Evolutionary conservation across 2,329 filamentous ascomycete species (phyloP).

Genomic region (Cytospora mali): DNA sequence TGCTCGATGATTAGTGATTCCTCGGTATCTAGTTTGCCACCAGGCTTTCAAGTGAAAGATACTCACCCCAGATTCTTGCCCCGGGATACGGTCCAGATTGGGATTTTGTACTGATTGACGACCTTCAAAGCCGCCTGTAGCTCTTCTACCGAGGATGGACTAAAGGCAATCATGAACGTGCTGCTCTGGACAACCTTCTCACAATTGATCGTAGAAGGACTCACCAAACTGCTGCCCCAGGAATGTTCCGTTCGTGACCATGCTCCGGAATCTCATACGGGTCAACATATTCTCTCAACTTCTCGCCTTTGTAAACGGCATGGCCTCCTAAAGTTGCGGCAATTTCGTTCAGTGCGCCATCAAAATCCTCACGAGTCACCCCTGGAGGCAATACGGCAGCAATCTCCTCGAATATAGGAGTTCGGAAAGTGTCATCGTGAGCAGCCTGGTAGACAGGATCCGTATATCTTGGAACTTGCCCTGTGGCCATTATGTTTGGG

Average conservation of each 20-base stretch:
- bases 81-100: conserved; percentile 37
- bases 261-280: conserved; percentile 49
- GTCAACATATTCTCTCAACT: conserved; percentile 48
- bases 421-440: conserved; percentile 45
- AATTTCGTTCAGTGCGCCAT: conserved; percentile 41
- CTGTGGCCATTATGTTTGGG: conserved; percentile 11
- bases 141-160: conserved; percentile 38
- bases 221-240: conserved; percentile 47
- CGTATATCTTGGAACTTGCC: conserved; percentile 34
- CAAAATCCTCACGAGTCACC: conserved; percentile 41
- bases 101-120: conserved; percentile 39
- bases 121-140: conserved; percentile 39
- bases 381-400: conserved; percentile 44
- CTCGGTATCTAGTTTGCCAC: background rate
- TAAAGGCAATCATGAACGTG: conserved; percentile 31
- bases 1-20: conserved; percentile 24
- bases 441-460: conserved; percentile 46
- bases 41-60: no score
- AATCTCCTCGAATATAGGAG: conserved; percentile 42
- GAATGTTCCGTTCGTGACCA: conserved; percentile 42
- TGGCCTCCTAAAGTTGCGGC: conserved; percentile 40
- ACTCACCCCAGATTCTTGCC: conserved; percentile 49
- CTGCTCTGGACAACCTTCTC: background rate
- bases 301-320: conserved; percentile 43
- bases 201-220: conserved; percentile 1